phyloP scores from a whole-genome alignment of 352 stramenopile species.

The Phytophthora hibernalis region DNA sequence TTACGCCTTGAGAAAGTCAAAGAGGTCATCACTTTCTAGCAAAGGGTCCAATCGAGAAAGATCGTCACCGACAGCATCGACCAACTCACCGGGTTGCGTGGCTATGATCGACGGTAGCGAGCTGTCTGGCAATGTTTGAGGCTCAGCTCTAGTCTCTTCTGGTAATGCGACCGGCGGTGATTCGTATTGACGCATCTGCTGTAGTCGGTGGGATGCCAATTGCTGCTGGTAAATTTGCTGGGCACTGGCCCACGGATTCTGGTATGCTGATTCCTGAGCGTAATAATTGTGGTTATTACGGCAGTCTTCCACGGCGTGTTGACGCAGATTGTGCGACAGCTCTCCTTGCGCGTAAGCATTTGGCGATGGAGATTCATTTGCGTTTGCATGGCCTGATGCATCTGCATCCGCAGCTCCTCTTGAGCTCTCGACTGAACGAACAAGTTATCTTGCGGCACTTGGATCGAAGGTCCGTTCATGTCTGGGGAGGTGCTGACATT shows the following conservation, averaged over 20 bases:
- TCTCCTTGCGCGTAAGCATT: slow-evolving; percentile 83
- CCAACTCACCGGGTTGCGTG: not conserved
- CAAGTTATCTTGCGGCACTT: slow-evolving; percentile 4
- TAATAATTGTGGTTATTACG: slow-evolving; percentile 7
- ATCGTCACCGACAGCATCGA: slow-evolving; percentile 50
- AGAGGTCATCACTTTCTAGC: slow-evolving; percentile 78
- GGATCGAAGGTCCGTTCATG: slow-evolving; percentile 17
- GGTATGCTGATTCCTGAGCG: not conserved
- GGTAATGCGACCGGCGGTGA: not conserved
- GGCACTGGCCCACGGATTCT: slow-evolving; percentile 1
- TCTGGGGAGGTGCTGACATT: slow-evolving; percentile 55
- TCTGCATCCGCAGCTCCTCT: slow-evolving; percentile 67
- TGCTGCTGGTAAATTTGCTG: too few species aligned
- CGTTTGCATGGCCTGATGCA: slow-evolving; percentile 81
- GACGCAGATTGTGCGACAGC: slow-evolving; percentile 50
- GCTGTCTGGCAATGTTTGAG: not conserved
- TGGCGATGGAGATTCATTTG: slow-evolving; percentile 85
- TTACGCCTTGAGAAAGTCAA: slow-evolving; percentile 79
- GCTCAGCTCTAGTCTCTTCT: not conserved
- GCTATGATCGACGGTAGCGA: slow-evolving; percentile 14
- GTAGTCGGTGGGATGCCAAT: slow-evolving; percentile 4
- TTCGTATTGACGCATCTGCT: slow-evolving; percentile 1
- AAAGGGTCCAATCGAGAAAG: slow-evolving; percentile 69
- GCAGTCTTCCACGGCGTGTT: not conserved
- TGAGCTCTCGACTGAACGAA: slow-evolving; percentile 4